A percentile compares a stretch with the other conserved stretches of the same genome.
phyloP scores from a whole-genome alignment of 331 rosid species.

The Quercus lobata region DNA sequence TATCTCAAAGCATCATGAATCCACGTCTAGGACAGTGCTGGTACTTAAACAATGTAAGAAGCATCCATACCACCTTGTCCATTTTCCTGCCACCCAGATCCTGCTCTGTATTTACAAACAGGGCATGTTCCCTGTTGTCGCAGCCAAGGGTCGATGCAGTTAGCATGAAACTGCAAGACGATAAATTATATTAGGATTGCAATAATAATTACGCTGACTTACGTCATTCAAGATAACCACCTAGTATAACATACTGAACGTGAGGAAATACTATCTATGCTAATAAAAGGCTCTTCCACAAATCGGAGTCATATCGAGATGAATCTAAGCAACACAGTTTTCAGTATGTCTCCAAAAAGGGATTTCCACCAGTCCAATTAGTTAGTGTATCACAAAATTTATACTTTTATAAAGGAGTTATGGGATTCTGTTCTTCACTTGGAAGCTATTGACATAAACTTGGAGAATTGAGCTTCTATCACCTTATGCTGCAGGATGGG shows the following conservation, averaged over 20 bases:
- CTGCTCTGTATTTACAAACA: conserved; percentile 71
- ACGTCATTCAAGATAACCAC: not conserved
- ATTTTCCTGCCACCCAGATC: conserved; percentile 58
- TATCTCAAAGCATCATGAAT: not conserved
- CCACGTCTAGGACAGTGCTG: not conserved
- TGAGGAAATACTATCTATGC: not conserved
- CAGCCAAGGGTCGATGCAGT: conserved; percentile 74
- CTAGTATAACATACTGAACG: no score
- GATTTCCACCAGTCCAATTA: not conserved
- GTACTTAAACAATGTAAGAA: conserved; percentile 42
- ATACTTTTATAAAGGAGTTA: not conserved
- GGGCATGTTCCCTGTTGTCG: conserved; percentile 83
- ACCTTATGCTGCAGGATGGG: not conserved
- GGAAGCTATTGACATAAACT: not conserved
- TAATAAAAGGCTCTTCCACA: not conserved
- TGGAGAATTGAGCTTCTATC: not conserved
- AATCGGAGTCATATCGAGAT: not conserved
- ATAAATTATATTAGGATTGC: not conserved
- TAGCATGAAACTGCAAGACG: conserved; percentile 70
- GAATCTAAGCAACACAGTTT: not conserved
- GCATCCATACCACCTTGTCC: conserved; percentile 49
- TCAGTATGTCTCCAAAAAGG: not conserved
- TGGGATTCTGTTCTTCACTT: not conserved
- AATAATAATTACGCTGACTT: no score
- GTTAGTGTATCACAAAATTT: not conserved